A percentile compares a stretch with the other conserved stretches of the same genome.
Conservation (phyloP, 768 basidiomycete species). For the Bullera alba region DNA sequence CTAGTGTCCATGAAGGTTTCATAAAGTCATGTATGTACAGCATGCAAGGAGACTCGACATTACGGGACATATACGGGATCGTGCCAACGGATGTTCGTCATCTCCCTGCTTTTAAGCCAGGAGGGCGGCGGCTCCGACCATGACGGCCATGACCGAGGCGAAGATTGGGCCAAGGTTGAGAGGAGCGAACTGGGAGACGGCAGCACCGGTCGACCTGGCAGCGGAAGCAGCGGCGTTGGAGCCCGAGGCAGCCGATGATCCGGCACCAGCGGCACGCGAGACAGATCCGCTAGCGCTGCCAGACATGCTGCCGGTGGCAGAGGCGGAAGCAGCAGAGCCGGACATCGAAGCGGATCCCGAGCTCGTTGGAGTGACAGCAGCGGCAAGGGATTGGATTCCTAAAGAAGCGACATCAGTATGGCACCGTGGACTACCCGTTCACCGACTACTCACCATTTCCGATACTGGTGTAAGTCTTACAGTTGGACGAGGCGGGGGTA, state of each 20-base stretch:
- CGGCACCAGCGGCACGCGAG: constrained; percentile 12
- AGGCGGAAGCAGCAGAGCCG: constrained; percentile 10
- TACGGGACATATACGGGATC: no score
- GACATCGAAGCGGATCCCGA: background rate
- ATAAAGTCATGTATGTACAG: no score
- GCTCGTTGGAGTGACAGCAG: constrained; percentile 23
- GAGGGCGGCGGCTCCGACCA: constrained; percentile 34
- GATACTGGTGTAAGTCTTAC: constrained; percentile 44
- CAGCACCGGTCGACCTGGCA: constrained; percentile 12
- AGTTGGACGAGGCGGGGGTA: constrained; percentile 47
- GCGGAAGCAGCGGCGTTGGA: constrained; percentile 4
- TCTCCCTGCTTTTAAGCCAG: constrained; percentile 22
- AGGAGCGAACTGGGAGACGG: constrained; percentile 15
- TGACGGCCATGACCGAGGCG: constrained; percentile 21
- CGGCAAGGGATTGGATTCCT: constrained; percentile 32
- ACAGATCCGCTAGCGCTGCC: constrained; percentile 11
- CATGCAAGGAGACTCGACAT: no score
- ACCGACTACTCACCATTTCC: constrained; percentile 21
- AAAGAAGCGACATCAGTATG: constrained; percentile 12
- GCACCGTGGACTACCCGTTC: no score
- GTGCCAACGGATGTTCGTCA: no score
- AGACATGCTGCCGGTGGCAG: constrained; percentile 1
- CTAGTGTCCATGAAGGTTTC: no score
- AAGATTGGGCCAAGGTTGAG: constrained; percentile 20
- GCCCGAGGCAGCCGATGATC: constrained; percentile 1